Conservation (phyloP, 1,284 basidiomycete genomes). For the Ceratobasidium sp. region DNA sequence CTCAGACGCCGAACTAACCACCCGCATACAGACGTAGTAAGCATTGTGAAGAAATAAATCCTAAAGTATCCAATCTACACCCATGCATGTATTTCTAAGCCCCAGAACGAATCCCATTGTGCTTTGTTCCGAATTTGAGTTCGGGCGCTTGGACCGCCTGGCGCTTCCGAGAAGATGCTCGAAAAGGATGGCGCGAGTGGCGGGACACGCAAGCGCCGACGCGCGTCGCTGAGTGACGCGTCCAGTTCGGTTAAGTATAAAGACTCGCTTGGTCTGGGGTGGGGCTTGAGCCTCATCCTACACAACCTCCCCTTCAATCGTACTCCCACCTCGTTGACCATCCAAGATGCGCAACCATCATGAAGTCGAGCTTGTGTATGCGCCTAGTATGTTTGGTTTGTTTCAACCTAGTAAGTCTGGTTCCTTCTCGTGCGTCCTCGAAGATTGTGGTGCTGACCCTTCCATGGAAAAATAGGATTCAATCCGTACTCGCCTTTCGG, state of each 20-base stretch:
- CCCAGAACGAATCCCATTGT: background rate
- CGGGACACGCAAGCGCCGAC: conserved; percentile 38
- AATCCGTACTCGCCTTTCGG: conserved; percentile 15
- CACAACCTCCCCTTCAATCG: background rate
- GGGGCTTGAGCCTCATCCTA: background rate
- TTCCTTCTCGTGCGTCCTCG: too few relatives aligned
- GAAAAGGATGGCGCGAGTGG: conserved; percentile 33
- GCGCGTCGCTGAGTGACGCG: conserved; percentile 41
- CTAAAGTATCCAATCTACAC: background rate
- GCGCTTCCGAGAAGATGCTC: conserved; percentile 35
- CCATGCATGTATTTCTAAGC: background rate
- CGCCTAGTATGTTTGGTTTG: conserved; percentile 14
- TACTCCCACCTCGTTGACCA: background rate
- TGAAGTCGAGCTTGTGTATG: conserved; percentile 35
- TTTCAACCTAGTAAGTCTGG: conserved; percentile 11
- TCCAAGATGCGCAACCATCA: conserved; percentile 19
- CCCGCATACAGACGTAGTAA: conserved; percentile 66
- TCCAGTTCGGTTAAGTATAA: conserved; percentile 7
- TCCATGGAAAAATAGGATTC: background rate
- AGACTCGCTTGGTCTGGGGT: background rate
- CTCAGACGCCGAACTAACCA: conserved; percentile 47
- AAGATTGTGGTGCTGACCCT: background rate
- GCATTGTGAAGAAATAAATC: conserved; percentile 79
- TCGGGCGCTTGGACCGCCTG: background rate
- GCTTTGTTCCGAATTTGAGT: too few relatives aligned